Conservation (phyloP, 2,329 filamentous ascomycete genomes). For the Phialophora verrucosa region DNA sequence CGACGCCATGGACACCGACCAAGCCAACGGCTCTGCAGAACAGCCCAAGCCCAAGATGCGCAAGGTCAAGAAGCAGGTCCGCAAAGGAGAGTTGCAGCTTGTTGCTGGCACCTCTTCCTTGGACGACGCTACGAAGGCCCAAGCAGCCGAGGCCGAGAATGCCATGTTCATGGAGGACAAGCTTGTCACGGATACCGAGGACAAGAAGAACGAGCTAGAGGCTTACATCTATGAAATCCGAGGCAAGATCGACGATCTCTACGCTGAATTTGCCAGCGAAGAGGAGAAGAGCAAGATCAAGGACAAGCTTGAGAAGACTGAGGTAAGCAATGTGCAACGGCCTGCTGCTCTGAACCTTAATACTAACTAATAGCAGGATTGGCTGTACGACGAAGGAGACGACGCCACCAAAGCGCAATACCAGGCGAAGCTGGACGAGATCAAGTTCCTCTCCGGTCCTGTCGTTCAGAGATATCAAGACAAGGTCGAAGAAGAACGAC, state of each 20-base stretch:
- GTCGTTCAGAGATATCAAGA: conserved; percentile 95
- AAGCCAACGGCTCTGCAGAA: conserved; percentile 63
- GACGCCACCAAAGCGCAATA: conserved; percentile 94
- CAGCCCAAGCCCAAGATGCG: conserved; percentile 79
- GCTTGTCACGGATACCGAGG: conserved; percentile 95
- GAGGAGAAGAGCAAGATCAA: conserved; percentile 89
- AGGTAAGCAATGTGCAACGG: conserved; percentile 67
- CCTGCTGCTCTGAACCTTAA: not conserved
- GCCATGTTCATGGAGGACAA: conserved; percentile 98
- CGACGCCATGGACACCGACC: conserved; percentile 82
- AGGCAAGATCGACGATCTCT: conserved; percentile 91
- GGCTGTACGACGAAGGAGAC: conserved; percentile 97
- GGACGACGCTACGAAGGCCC: conserved; percentile 69
- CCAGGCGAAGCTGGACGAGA: conserved; percentile 92
- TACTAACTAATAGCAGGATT: conserved; percentile 69
- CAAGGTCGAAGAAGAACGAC: conserved; percentile 85
- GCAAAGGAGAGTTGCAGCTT: conserved; percentile 93
- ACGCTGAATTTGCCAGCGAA: conserved; percentile 84
- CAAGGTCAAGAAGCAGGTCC: conserved; percentile 99
- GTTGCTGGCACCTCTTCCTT: conserved; percentile 81
- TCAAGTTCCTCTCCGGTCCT: conserved; percentile 86
- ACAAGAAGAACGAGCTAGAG: conserved; percentile 99
- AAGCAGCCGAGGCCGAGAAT: conserved; percentile 79
- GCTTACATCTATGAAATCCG: conserved; percentile 96
- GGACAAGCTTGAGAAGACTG: conserved; percentile 78